A percentile compares a stretch with the other conserved stretches of the same genome.
These are phyloP conservation scores for Prunus padus DNA, from an alignment of 306 rosid genomes.

Conservation along the genomic window DNA sequence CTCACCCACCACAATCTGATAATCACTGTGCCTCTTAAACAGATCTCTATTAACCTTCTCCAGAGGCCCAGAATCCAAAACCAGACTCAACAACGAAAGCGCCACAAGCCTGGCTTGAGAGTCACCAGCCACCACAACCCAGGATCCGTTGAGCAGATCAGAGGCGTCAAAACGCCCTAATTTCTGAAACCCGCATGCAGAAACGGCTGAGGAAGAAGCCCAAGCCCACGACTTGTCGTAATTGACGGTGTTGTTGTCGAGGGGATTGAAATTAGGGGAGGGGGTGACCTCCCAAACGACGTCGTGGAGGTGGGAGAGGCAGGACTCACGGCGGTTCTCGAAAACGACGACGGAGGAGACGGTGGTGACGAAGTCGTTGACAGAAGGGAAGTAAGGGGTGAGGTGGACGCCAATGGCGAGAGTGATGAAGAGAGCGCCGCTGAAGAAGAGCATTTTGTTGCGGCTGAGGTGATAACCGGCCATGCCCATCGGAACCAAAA, in stretches of 20 bases:
- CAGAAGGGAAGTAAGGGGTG: slow-evolving; percentile 81
- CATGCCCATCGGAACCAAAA: slow-evolving; percentile 95
- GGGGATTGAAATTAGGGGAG: slow-evolving; percentile 34
- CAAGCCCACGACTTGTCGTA: slow-evolving; percentile 62
- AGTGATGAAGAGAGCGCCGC: slow-evolving; percentile 88
- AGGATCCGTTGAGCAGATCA: slow-evolving; percentile 90
- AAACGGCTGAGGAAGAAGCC: slow-evolving; percentile 45
- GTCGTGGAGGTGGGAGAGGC: slow-evolving; percentile 72
- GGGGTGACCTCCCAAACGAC: slow-evolving; percentile 59
- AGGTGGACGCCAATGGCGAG: slow-evolving; percentile 95
- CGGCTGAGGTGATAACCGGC: slow-evolving; percentile 97
- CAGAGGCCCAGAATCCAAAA: slow-evolving; percentile 49
- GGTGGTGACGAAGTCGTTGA: slow-evolving; percentile 61
- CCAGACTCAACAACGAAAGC: slow-evolving; percentile 52
- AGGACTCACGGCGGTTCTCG: slow-evolving; percentile 61
- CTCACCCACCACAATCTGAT: slow-evolving; percentile 53
- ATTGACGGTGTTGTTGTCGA: slow-evolving; percentile 46
- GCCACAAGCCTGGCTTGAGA: slow-evolving; percentile 72
- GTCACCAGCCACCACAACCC: slow-evolving; percentile 88
- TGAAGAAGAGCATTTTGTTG: slow-evolving; percentile 86
- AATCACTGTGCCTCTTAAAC: slow-evolving; percentile 76
- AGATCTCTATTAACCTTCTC: slow-evolving; percentile 44
- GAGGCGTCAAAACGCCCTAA: slow-evolving; percentile 44
- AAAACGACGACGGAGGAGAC: slow-evolving; percentile 63
- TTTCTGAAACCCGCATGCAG: slow-evolving; percentile 64